Percentiles rank a stretch among this genome's conserved stretches.
phyloP scores from a whole-genome alignment of 495 filamentous ascomycete species.

The Penicillium atrosanguineum region DNA sequence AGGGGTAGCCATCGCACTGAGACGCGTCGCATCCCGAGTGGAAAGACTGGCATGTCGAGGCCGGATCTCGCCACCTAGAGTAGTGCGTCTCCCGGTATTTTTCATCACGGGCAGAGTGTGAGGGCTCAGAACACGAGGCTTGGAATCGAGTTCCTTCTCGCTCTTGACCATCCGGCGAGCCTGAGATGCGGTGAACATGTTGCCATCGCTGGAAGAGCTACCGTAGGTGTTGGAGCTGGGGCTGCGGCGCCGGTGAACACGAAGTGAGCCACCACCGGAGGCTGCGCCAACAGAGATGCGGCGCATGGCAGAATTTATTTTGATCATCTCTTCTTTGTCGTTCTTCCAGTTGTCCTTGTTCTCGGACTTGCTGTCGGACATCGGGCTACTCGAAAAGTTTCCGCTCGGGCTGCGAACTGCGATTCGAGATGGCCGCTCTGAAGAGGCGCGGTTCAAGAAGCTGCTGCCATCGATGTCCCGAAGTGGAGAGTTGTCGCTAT shows the following conservation, averaged over 20 bases:
- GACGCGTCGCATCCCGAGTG: conserved; percentile 42
- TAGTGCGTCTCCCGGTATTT: conserved; percentile 48
- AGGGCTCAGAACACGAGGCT: conserved; percentile 61
- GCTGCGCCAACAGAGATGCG: conserved; percentile 42
- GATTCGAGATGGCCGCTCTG: conserved; percentile 48
- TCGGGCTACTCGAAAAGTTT: conserved; percentile 39
- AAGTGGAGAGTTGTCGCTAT: conserved; percentile 64
- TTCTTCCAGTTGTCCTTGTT: conserved; percentile 46
- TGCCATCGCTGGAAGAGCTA: conserved; percentile 56
- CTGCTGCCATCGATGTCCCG: conserved; percentile 62
- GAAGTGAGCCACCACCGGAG: conserved; percentile 28
- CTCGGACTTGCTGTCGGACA: conserved; percentile 41
- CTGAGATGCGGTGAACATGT: conserved; percentile 66
- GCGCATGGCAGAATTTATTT: conserved; percentile 63
- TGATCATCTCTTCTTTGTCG: conserved; percentile 55
- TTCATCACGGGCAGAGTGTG: conserved; percentile 66
- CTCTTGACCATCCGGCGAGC: conserved; percentile 69
- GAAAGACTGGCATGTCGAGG: conserved; percentile 43
- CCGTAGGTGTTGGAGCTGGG: conserved; percentile 54
- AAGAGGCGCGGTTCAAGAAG: conserved; percentile 53
- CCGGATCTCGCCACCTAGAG: conserved; percentile 49
- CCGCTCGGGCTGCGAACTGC: conserved; percentile 50
- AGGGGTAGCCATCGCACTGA: conserved; percentile 39
- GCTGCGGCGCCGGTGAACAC: conserved; percentile 60
- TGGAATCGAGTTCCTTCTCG: conserved; percentile 55